Conservation (phyloP, 176 grass and related monocot genomes). For the Miscanthus lutarioriparius region DNA sequence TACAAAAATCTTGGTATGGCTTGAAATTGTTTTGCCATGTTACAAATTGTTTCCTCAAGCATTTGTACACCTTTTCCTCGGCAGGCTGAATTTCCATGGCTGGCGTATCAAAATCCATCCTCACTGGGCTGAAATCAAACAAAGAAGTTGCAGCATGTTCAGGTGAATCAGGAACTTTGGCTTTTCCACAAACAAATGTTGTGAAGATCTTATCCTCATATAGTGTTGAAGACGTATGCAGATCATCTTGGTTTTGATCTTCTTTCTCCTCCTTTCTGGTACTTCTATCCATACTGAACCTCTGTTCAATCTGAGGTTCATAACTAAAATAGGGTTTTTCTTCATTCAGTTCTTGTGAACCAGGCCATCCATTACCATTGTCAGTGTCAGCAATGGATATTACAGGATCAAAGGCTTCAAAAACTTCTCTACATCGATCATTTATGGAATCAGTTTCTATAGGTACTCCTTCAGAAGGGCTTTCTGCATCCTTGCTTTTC, state of each 20-base stretch:
- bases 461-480: slow-evolving; percentile 25
- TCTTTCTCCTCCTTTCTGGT: slow-evolving; percentile 32
- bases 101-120: slow-evolving; percentile 60
- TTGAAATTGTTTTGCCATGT: slow-evolving; percentile 76
- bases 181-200: slow-evolving; percentile 73
- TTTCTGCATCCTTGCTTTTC: slow-evolving; percentile 36
- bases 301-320: slow-evolving; percentile 49
- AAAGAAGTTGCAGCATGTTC: slow-evolving; percentile 38
- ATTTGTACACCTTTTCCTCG: slow-evolving; percentile 50
- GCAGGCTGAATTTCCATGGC: slow-evolving; percentile 47
- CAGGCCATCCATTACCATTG: slow-evolving; percentile 37
- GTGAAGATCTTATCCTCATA: slow-evolving; percentile 56
- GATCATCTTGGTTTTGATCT: slow-evolving; percentile 24
- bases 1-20: slow-evolving; percentile 77
- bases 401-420: slow-evolving; percentile 59
- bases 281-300: slow-evolving; percentile 25
- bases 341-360: slow-evolving; percentile 43
- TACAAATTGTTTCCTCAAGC: slow-evolving; percentile 68
- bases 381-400: slow-evolving; percentile 53
- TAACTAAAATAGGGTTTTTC: slow-evolving; percentile 79
- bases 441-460: slow-evolving; percentile 41
- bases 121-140: slow-evolving; percentile 64
- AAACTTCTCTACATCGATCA: slow-evolving; percentile 56
- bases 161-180: slow-evolving; percentile 39
- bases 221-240: slow-evolving; percentile 19